phyloP scores from a whole-genome alignment of 2,329 filamentous ascomycete species.

The Leptographium flavum region DNA sequence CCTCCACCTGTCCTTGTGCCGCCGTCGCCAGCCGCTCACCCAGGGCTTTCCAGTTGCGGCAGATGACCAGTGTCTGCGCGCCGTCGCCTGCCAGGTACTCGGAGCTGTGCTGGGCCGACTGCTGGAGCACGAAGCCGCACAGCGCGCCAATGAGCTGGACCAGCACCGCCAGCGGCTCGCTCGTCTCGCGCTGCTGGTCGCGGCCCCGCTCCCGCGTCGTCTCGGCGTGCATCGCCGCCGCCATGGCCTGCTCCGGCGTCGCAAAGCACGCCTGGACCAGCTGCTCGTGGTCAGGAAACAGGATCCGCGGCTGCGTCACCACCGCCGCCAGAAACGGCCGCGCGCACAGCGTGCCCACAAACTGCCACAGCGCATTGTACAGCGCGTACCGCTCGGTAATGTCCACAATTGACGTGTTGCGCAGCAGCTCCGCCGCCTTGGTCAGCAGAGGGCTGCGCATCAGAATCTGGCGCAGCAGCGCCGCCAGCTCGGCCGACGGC shows the following conservation, averaged over 20 bases:
- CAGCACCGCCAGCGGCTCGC: neutral
- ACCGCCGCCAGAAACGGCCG: slow-evolving; percentile 18
- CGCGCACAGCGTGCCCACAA: slow-evolving; percentile 21
- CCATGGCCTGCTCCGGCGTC: neutral
- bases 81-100: slow-evolving; percentile 15
- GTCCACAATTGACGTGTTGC: slow-evolving; percentile 15
- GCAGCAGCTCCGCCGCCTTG: slow-evolving; percentile 13
- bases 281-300: slow-evolving; percentile 20
- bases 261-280: slow-evolving; percentile 21
- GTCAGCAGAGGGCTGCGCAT: slow-evolving; percentile 14
- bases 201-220: too few species aligned
- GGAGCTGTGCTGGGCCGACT: slow-evolving; percentile 7
- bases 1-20: neutral
- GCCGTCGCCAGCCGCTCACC: slow-evolving; percentile 12
- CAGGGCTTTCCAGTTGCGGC: slow-evolving; percentile 17
- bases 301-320: slow-evolving; percentile 19
- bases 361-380: slow-evolving; percentile 23
- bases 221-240: neutral
- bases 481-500: neutral
- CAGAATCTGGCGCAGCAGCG: neutral
- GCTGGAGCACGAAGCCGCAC: slow-evolving; percentile 18
- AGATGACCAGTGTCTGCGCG: slow-evolving; percentile 19
- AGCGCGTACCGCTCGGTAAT: slow-evolving; percentile 14
- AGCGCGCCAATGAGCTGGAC: slow-evolving; percentile 15
- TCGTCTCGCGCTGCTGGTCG: neutral